Percentiles rank a stretch among this genome's conserved stretches.
phyloP scores from a whole-genome alignment of 129 eudicot genomes.

The Flaveria brownii region DNA sequence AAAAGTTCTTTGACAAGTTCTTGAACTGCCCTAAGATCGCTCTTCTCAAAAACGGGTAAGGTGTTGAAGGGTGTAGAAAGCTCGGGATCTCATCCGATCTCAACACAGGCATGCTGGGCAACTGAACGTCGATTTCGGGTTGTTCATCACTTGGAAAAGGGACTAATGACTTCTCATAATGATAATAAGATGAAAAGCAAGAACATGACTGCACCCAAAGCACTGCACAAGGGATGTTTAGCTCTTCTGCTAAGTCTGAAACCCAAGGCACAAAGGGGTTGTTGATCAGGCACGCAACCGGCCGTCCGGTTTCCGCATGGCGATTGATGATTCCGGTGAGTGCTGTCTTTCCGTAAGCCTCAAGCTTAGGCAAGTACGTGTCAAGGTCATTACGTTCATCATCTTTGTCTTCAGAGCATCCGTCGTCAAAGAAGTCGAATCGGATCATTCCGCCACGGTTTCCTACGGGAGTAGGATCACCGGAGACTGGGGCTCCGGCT shows the following conservation, averaged over 20 bases:
- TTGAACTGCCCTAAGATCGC: constrained; percentile 58
- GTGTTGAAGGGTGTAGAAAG: constrained; percentile 60
- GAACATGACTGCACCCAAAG: constrained; percentile 89
- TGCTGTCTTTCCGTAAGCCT: constrained; percentile 40
- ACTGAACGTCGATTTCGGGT: constrained; percentile 51
- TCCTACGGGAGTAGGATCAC: constrained; percentile 51
- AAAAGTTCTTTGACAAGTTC: constrained; percentile 55
- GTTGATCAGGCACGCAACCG: constrained; percentile 60
- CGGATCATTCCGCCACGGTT: constrained; percentile 51
- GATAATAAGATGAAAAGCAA: constrained; percentile 64
- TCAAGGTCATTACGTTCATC: constrained; percentile 34
- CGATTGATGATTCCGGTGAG: constrained; percentile 34
- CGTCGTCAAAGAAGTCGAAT: constrained; percentile 77
- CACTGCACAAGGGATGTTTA: constrained; percentile 62
- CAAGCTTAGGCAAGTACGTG: constrained; percentile 43
- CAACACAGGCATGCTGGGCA: constrained; percentile 68
- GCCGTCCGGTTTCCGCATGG: constrained; percentile 46
- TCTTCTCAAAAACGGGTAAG: constrained; percentile 38
- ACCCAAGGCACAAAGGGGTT: constrained; percentile 83
- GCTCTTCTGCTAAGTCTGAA: constrained; percentile 62
- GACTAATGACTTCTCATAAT: constrained; percentile 35
- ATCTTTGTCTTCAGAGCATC: constrained; percentile 31
- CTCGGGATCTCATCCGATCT: constrained; percentile 73
- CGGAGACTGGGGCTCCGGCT: constrained; percentile 26
- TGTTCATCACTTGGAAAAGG: constrained; percentile 58